Evolutionary conservation across 2,329 filamentous ascomycete species (phyloP), one percentile per base, ranked within the genome.

Genomic region (Xylariaceae sp.): DNA sequence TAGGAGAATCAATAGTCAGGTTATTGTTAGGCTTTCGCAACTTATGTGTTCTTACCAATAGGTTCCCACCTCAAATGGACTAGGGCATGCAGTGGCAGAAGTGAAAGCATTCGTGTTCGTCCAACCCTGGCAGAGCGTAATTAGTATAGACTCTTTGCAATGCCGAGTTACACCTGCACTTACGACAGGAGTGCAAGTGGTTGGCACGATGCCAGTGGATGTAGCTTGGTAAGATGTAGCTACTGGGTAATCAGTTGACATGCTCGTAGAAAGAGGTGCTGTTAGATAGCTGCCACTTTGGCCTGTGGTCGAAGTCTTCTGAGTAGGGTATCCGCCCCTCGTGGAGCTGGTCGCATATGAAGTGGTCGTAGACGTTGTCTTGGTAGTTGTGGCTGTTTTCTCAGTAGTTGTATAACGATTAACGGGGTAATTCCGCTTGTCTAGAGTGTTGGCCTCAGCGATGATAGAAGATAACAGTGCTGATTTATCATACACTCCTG

Each of bases 31-130:
- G 22, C 22, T 28, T 7, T 28, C 7, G 7, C 4, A 7, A 7
- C 4, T 28, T 28, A 7, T 28, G 22, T 28, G 7, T 28, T 28
- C 22, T 28, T 28, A 28, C 22, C 22, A 48, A 36, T 48, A 48
- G 6, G 46, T 48, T 19, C 46, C 46, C 4, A 48, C 46, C 22
- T 48, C 46, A 22, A 42, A 48, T 6, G 46, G 46, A 16, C 36
- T 48, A 5, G 46, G 36, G 36, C 46, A 48, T 6, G 46, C 46
- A 33, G 46, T 17, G 38, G 41, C 46, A 33, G 18, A 22, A 22
- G 46, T 48, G 46, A 48, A 31, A 42, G 46, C 9, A 19, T 14
- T 31, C 6, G 46, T 48, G 46, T 48, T 48, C 9, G 46, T 48
- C 46, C 46, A 48, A 22, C 36, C 19, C 28, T 18, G 41, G 3